phyloP scores from a whole-genome alignment of 2,329 filamentous ascomycete genomes.

The Lachnellula hyalina region DNA sequence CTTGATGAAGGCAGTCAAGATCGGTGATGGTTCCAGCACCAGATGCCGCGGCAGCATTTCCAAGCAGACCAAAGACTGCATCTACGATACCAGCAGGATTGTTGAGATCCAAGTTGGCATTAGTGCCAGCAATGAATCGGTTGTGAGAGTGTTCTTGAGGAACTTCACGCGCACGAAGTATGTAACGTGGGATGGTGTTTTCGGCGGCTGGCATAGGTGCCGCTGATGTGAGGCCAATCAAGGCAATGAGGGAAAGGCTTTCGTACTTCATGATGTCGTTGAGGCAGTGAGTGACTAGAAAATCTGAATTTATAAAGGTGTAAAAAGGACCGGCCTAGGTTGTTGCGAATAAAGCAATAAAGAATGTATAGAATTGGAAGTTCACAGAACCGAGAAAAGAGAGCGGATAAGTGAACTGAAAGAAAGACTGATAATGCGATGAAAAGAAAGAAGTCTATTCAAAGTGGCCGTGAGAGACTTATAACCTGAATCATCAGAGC shows the following conservation, averaged over 20 bases:
- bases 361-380: constrained; percentile 29
- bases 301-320: constrained; percentile 1
- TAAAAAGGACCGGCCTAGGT: constrained; percentile 28
- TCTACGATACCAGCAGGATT: constrained; percentile 45
- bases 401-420: constrained; percentile 27
- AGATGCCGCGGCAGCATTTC: constrained; percentile 43
- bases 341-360: constrained; percentile 19
- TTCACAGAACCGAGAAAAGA: constrained; percentile 30
- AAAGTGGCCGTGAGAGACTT: constrained; percentile 13
- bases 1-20: constrained; percentile 55
- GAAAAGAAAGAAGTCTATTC: constrained; percentile 14
- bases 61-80: constrained; percentile 47
- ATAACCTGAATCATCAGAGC: constrained; percentile 21
- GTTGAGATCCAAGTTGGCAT: constrained; percentile 40
- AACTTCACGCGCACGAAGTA: constrained; percentile 41
- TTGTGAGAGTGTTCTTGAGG: constrained; percentile 54
- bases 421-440: constrained; percentile 26
- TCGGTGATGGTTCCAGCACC: constrained; percentile 46
- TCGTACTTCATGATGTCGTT: constrained; percentile 32
- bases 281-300: constrained; percentile 10
- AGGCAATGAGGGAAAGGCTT: constrained; percentile 25
- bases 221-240: constrained; percentile 28
- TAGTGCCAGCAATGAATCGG: constrained; percentile 42
- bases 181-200: constrained; percentile 27
- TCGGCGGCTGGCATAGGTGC: constrained; percentile 25